These are phyloP conservation scores for Amaranthus hypochondriacus DNA, from an alignment of 148 eudicot genomes.

Conservation along the genomic window DNA sequence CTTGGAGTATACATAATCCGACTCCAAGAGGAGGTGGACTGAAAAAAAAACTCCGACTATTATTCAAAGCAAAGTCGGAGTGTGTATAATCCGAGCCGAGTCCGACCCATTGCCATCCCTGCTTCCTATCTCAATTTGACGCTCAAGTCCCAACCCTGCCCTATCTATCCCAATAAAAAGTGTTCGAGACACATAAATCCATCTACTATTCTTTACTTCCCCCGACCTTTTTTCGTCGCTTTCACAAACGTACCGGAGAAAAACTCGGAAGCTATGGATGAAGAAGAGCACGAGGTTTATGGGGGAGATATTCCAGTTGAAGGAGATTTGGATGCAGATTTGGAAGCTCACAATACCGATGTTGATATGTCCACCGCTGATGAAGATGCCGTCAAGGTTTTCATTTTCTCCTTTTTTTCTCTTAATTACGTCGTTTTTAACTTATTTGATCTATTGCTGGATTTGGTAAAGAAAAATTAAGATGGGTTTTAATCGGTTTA, in stretches of 20 bases:
- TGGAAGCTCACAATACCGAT: conserved; percentile 36
- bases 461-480: conserved; percentile 13
- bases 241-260: background rate
- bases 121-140: too few relatives aligned
- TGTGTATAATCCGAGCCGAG: too few relatives aligned
- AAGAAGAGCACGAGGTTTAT: conserved; percentile 93
- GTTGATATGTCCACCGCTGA: conserved; percentile 69
- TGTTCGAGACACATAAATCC: background rate
- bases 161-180: too few relatives aligned
- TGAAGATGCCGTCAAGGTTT: conserved; percentile 78
- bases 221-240: background rate
- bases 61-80: too few relatives aligned
- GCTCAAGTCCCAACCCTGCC: too few relatives aligned
- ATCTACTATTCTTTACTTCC: background rate
- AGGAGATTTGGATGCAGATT: conserved; percentile 57
- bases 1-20: too few relatives aligned
- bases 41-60: too few relatives aligned
- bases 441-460: background rate
- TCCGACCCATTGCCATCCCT: too few relatives aligned
- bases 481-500: background rate
- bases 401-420: background rate
- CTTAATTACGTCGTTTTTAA: background rate
- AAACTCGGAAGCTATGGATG: conserved; percentile 44
- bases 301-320: conserved; percentile 85
- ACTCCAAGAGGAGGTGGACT: too few relatives aligned